phyloP scores from a whole-genome alignment of 192 early-diverging fungal species.

The Entomortierella parvispora region DNA sequence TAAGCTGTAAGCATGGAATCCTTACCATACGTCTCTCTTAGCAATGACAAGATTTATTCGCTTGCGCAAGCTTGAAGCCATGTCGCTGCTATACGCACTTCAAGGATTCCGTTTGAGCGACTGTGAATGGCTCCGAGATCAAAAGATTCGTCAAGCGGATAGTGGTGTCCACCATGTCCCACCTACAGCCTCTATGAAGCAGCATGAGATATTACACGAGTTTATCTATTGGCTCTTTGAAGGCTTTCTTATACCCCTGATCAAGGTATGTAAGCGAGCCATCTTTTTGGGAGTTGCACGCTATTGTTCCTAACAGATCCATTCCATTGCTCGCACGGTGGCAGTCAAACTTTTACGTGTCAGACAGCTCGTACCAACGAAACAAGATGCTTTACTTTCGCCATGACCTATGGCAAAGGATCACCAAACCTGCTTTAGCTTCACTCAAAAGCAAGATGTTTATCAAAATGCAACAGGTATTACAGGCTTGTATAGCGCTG shows the following conservation, averaged over 20 bases:
- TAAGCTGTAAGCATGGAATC: too few relatives aligned
- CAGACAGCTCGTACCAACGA: slow-evolving; percentile 73
- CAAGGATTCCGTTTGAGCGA: slow-evolving; percentile 65
- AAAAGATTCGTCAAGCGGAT: neutral
- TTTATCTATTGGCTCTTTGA: slow-evolving; percentile 76
- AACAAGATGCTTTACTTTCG: slow-evolving; percentile 81
- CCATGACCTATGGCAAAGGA: slow-evolving; percentile 74
- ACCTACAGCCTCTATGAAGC: slow-evolving; percentile 57
- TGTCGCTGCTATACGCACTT: slow-evolving; percentile 65
- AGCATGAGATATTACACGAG: slow-evolving; percentile 64
- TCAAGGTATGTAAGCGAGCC: slow-evolving; percentile 54
- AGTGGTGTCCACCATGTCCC: slow-evolving; percentile 32
- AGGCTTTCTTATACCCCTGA: slow-evolving; percentile 65
- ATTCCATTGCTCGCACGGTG: neutral
- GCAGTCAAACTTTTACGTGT: slow-evolving; percentile 82
- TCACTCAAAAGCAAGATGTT: slow-evolving; percentile 48
- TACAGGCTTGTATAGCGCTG: neutral
- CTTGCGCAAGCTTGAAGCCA: slow-evolving; percentile 67
- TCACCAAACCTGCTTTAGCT: slow-evolving; percentile 59
- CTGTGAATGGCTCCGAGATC: slow-evolving; percentile 31
- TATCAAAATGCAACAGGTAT: slow-evolving; percentile 35
- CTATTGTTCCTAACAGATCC: neutral
- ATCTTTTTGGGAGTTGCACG: neutral
- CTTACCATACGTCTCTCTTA: slow-evolving; percentile 2
- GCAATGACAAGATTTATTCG: slow-evolving; percentile 65